Evolutionary conservation across 2,329 filamentous ascomycete species (phyloP).

Genomic region (Paraconiothyrium brasiliense): DNA sequence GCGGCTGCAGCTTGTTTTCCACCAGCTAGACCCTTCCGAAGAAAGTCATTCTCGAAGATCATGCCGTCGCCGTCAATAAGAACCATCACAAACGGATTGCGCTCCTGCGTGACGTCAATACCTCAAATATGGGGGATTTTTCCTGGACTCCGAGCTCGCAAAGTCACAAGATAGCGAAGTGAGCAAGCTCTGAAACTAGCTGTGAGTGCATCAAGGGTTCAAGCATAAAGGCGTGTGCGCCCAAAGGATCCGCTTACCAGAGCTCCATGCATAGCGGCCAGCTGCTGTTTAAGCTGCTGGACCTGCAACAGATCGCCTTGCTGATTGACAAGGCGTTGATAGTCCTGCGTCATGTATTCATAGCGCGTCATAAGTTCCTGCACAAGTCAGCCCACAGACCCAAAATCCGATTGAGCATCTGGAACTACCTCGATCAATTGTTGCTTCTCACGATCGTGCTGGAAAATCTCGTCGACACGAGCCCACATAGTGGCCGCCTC

Average conservation of each 20-base stretch:
- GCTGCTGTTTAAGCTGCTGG: conserved; percentile 30
- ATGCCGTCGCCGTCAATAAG: conserved; percentile 66
- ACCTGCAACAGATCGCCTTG: conserved; percentile 29
- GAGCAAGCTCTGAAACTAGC: too few relatives aligned
- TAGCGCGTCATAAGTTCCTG: conserved; percentile 55
- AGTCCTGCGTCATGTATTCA: conserved; percentile 46
- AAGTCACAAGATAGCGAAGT: too few relatives aligned
- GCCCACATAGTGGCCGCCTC: conserved; percentile 33
- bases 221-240: not conserved
- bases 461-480: conserved; percentile 44
- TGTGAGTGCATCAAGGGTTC: too few relatives aligned
- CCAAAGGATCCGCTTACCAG: conserved; percentile 31
- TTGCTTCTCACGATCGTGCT: conserved; percentile 42
- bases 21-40: conserved; percentile 61
- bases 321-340: conserved; percentile 32
- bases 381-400: conserved; percentile 13
- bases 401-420: not conserved
- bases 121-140: conserved; percentile 1
- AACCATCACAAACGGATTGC: conserved; percentile 63
- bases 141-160: too few relatives aligned
- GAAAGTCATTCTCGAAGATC: conserved; percentile 62
- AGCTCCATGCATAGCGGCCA: conserved; percentile 28
- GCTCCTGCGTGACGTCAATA: conserved; percentile 48
- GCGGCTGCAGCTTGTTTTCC: conserved; percentile 62
- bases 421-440: conserved; percentile 42